Percentiles rank a stretch among this genome's conserved stretches.
Conservation (phyloP, 192 early-diverging fungal genomes). For the Mortierella claussenii region DNA sequence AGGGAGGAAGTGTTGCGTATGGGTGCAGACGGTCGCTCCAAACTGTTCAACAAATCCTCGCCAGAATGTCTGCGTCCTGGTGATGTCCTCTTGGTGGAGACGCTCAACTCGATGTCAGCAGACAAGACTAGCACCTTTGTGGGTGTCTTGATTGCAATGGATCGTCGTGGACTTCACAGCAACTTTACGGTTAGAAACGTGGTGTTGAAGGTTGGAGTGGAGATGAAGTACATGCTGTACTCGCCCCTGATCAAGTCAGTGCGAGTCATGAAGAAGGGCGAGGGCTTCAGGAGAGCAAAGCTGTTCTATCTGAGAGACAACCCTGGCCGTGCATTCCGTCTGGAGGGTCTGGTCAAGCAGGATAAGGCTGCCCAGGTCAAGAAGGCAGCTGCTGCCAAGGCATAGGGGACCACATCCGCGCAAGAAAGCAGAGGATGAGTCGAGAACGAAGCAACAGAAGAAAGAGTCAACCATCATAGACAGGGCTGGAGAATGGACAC, state of each 20-base stretch:
- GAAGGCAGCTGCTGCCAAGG: conserved; percentile 11
- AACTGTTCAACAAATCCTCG: conserved; percentile 70
- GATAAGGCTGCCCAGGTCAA: conserved; percentile 42
- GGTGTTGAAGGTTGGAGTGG: conserved; percentile 80
- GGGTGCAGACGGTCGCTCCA: conserved; percentile 65
- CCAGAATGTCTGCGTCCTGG: conserved; percentile 69
- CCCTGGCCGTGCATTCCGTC: conserved; percentile 78
- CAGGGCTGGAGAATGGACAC: too few species aligned
- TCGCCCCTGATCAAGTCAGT: conserved; percentile 83
- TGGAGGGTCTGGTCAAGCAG: conserved; percentile 49
- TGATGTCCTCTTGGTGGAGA: conserved; percentile 76
- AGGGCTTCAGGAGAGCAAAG: conserved; percentile 78
- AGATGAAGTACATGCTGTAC: conserved; percentile 77
- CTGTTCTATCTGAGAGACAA: conserved; percentile 82
- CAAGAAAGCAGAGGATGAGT: not conserved
- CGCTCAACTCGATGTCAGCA: conserved; percentile 62
- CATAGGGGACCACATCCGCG: not conserved
- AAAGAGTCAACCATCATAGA: too few species aligned
- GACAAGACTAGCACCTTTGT: conserved; percentile 69
- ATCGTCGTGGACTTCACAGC: conserved; percentile 77
- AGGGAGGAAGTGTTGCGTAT: conserved; percentile 69
- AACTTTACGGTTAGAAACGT: conserved; percentile 83
- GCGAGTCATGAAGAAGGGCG: conserved; percentile 66
- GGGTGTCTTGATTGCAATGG: conserved; percentile 79
- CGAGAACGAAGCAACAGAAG: not conserved